Evolutionary conservation across 345 rosid genomes (phyloP).

Genomic region (Dipteronia dyeriana): DNA sequence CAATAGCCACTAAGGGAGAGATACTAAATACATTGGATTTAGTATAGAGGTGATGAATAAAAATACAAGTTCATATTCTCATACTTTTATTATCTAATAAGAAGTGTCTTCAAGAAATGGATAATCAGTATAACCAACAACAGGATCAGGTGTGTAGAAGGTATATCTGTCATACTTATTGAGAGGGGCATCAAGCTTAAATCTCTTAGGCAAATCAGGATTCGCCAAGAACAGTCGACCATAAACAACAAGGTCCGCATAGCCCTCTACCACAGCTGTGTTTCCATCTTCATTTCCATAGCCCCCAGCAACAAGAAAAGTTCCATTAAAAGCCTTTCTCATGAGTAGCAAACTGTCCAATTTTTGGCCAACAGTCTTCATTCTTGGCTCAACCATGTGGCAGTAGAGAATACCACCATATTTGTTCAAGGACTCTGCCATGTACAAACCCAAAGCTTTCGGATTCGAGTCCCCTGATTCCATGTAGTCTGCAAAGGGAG

Average conservation of each 20-base stretch:
- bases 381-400: slow-evolving; percentile 71
- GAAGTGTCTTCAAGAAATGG: slow-evolving; percentile 48
- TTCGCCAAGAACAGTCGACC: slow-evolving; percentile 66
- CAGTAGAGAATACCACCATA: slow-evolving; percentile 54
- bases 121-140: slow-evolving; percentile 69
- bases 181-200: slow-evolving; percentile 53
- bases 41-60: no score
- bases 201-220: slow-evolving; percentile 75
- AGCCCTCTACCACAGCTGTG: slow-evolving; percentile 42
- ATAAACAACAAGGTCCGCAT: slow-evolving; percentile 58
- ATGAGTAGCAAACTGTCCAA: slow-evolving; percentile 44
- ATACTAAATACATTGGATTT: no score
- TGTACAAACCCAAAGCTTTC: slow-evolving; percentile 53
- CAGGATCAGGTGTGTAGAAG: slow-evolving; percentile 52
- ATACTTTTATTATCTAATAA: slow-evolving; percentile 9
- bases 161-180: slow-evolving; percentile 54
- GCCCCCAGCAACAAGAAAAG: slow-evolving; percentile 66
- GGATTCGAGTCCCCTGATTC: slow-evolving; percentile 70
- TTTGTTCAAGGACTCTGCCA: slow-evolving; percentile 61
- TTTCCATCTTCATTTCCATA: slow-evolving; percentile 53
- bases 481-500: slow-evolving; percentile 52
- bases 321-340: slow-evolving; percentile 69
- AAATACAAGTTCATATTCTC: not conserved
- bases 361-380: slow-evolving; percentile 38
- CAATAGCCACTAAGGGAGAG: no score